Evolutionary conservation across 2,329 filamentous ascomycete species (phyloP), one percentile per base, ranked within the genome.

Genomic region (Aspergillus niger): DNA sequence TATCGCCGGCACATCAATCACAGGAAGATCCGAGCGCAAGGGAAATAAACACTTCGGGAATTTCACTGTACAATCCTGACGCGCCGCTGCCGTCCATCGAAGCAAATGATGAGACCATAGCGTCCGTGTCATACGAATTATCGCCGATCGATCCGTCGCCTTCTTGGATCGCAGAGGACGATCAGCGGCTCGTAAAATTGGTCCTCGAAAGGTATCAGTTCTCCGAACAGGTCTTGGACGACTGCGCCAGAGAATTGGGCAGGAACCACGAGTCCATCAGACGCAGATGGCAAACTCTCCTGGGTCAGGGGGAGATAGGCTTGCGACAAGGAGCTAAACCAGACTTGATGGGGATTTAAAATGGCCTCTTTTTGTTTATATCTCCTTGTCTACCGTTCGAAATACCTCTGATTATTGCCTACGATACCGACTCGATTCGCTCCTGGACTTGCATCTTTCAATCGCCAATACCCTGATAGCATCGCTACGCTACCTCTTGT

Each of bases 191-290:
- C 32, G 73, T 81, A 30, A 72, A 79, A 50, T 64, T 79, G 3
- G 78, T 81, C 8, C 75, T 81, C 2, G 74, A 77, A 36, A 80
- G 79, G 56, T 72, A 81, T 28, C 72, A 74, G 28, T 72, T 81
- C 5, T 78, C 78, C 28, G 72, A 75, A 53, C 69, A 69, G 53
- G 77, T 81, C 53, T 80, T 78, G 79, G 75, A 77, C 26, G 79
- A 80, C 28, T 81, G 79, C 64, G 79, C 79, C 22, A 72, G 73
- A 36, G 70, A 64, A 57, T 72, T 82, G 63, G 79, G 79, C 53
- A 75, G 74, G 51, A 75, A 78, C 51, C 69, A 74, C 30, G 74
- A 75, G 17, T 77, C 74, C 52, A 69, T 80, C 24, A 77, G 76
- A n/a, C 70, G 68, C 55, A 69, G 80, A 53, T 81, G 78, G 79